These are phyloP conservation scores for Geoglossum cookeanum DNA, from an alignment of 2,329 filamentous ascomycete genomes.

Conservation along the genomic window DNA sequence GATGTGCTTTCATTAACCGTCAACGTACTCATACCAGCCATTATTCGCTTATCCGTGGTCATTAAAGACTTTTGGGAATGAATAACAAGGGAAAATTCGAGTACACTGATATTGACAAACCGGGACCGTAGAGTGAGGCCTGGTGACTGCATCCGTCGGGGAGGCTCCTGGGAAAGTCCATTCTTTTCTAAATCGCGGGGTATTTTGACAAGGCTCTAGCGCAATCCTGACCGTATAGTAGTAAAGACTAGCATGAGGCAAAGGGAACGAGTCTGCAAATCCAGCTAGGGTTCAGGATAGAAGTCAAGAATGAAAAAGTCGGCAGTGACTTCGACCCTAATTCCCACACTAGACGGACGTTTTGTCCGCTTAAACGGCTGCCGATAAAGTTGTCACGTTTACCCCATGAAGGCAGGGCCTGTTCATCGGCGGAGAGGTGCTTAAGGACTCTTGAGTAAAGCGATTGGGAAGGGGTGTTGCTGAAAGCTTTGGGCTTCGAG, in stretches of 20 bases:
- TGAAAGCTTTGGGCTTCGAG: constrained; percentile 29
- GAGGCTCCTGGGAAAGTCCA: not conserved
- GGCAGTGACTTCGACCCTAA: not conserved
- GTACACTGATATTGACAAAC: not conserved
- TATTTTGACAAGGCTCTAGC: not conserved
- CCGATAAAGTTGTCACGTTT: not conserved
- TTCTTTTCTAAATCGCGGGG: not conserved
- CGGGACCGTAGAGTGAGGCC: not conserved
- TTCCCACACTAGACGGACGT: not conserved
- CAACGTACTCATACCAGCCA: not conserved
- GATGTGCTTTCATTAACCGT: constrained; percentile 1
- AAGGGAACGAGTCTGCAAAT: not conserved
- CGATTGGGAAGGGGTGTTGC: constrained; percentile 7
- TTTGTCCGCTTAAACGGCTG: not conserved
- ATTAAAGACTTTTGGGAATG: not conserved
- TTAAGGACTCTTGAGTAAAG: not conserved
- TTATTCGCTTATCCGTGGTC: constrained; percentile 1
- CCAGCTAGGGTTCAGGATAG: not conserved
- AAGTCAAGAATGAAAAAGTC: not conserved
- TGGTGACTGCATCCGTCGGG: not conserved
- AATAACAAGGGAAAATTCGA: not conserved
- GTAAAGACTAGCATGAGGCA: not conserved
- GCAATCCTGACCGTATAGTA: not conserved
- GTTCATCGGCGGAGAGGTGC: constrained; percentile 1
- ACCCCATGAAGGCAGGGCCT: not conserved